Conservation (phyloP, 2,329 filamentous ascomycete species). For the Berkeleyomyces rouxiae region DNA sequence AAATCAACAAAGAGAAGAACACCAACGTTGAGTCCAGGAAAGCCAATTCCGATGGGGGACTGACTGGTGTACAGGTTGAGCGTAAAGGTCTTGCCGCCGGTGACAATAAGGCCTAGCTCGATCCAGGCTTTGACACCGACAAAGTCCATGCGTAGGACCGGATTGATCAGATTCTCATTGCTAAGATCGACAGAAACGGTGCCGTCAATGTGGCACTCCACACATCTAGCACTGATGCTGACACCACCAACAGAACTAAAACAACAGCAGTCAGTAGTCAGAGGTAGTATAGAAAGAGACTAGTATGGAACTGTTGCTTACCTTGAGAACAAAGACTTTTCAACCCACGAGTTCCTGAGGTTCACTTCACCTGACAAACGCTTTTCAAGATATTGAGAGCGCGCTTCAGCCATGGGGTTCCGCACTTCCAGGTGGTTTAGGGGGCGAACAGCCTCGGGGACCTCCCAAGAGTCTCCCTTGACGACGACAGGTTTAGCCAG, state of each 20-base stretch:
- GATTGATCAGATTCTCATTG: slow-evolving; percentile 24
- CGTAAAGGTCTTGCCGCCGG: slow-evolving; percentile 31
- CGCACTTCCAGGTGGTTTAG: slow-evolving; percentile 12
- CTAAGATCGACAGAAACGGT: slow-evolving; percentile 28
- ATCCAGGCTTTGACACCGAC: slow-evolving; percentile 35
- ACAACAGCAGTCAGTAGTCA: neutral
- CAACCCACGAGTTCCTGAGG: slow-evolving; percentile 1
- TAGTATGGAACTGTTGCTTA: neutral
- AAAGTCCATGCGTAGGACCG: slow-evolving; percentile 30
- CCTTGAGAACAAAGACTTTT: neutral
- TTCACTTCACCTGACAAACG: slow-evolving; percentile 14
- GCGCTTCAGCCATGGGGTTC: slow-evolving; percentile 12
- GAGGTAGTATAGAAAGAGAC: neutral
- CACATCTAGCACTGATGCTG: slow-evolving; percentile 24
- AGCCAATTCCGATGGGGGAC: slow-evolving; percentile 26
- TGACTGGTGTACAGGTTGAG: slow-evolving; percentile 32
- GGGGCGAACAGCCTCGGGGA: slow-evolving; percentile 5
- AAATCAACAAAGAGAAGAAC: slow-evolving; percentile 35
- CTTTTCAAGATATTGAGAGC: slow-evolving; percentile 15
- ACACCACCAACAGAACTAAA: slow-evolving; percentile 11
- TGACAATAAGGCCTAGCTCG: slow-evolving; percentile 29
- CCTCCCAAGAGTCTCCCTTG: slow-evolving; percentile 3
- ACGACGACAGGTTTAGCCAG: slow-evolving; percentile 6
- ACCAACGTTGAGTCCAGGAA: slow-evolving; percentile 29
- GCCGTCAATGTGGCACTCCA: slow-evolving; percentile 34